Evolutionary conservation across 257 asterid genomes (phyloP), one percentile per base, ranked within the genome.

Genomic region (Euphrasia confusa): DNA sequence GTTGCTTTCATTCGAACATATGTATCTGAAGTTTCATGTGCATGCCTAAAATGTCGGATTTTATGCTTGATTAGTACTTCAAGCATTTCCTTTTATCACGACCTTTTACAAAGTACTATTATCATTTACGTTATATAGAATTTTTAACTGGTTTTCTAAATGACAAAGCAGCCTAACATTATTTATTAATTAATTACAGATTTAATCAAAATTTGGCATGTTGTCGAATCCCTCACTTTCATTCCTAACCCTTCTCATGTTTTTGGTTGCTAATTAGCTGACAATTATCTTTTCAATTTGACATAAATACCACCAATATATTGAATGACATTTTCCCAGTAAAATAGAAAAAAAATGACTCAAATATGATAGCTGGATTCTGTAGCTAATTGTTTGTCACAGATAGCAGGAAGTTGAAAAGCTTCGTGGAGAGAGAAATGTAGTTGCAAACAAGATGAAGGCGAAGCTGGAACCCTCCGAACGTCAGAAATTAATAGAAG

Each of bases 341-440:
- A 40, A 45, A 37, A 26, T n/a, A 56, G 14, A 30, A 2, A 14
- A 14, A 13, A 1, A 27, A n/a, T 12, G 17, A 12, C 40, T 18
- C 26, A 52, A 49, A 57, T 52, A 17, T 54, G 54, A 28, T 48
- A 37, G 32, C 61, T 73, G 47, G 75, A 69, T 69, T 72, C 77
- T 30, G 71, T 76, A 79, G 84, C 91, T 85, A 84, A 89, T 86
- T 73, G 72, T 77, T 74, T 72, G 78, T 81, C 72, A 81, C 95
- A 89, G 96, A 89, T 81, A 79, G 80, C 97, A 89, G 97, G 99
- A 89, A 80, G 99, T 89, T 42, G 99, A 92, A 75, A 81, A 81
- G 87, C 88, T 89, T 73, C 88, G 97, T 7, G 89, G 85, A 1
- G 97, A 92, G 83, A 83, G 96, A 74, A 93, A 93, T 82, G 89